phyloP scores from a whole-genome alignment of 1,139 yeast genomes.

The Scheffersomyces insectosa region DNA sequence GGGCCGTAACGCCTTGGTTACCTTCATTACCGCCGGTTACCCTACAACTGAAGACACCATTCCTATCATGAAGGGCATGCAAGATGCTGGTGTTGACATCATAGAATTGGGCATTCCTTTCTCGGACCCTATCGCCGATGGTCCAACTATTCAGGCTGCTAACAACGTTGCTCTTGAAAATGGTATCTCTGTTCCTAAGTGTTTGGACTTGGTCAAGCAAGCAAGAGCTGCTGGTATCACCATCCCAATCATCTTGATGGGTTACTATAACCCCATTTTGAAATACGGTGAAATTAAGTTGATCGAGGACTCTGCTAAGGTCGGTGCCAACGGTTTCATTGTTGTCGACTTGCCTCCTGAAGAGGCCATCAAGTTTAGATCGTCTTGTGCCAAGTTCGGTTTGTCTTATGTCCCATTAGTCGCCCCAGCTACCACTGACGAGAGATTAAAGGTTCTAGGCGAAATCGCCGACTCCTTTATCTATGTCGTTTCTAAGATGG shows the following conservation, averaged over 20 bases:
- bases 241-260: conserved; percentile 91
- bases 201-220: conserved; percentile 66
- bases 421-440: conserved; percentile 95
- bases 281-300: conserved; percentile 86
- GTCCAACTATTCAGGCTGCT: conserved; percentile 92
- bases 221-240: conserved; percentile 86
- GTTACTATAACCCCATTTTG: conserved; percentile 92
- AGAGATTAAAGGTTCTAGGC: conserved; percentile 74
- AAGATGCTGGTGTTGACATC: conserved; percentile 92
- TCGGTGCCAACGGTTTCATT: conserved; percentile 94
- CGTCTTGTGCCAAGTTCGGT: conserved; percentile 64
- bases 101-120: conserved; percentile 96
- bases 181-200: conserved; percentile 70
- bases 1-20: conserved; percentile 83
- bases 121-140: conserved; percentile 99
- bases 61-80: conserved; percentile 83
- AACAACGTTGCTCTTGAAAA: conserved; percentile 77
- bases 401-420: conserved; percentile 88
- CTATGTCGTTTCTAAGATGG: conserved; percentile 96
- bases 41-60: conserved; percentile 88
- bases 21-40: conserved; percentile 92
- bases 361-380: conserved; percentile 88
- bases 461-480: conserved; percentile 91
- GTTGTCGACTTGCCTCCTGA: conserved; percentile 97
- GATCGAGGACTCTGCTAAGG: conserved; percentile 72